phyloP scores from a whole-genome alignment of 768 basidiomycete genomes.

The Suillus americanus region DNA sequence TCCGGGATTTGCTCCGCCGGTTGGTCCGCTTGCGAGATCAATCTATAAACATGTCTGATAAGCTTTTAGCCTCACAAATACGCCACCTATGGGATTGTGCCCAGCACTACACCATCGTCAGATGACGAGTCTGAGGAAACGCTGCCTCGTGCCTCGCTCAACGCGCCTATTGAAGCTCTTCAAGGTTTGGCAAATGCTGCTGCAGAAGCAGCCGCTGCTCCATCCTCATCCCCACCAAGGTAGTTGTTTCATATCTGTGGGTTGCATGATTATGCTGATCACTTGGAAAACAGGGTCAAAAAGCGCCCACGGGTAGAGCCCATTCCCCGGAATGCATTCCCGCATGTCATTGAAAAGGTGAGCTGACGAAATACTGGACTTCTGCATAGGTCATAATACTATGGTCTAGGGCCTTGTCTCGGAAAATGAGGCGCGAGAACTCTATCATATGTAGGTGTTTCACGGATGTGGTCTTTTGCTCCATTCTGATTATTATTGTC shows the following conservation, averaged over 20 bases:
- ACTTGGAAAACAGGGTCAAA: slow-evolving; percentile 53
- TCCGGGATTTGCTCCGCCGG: slow-evolving; percentile 90
- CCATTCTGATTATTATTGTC: slow-evolving; percentile 9
- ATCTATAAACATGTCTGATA: slow-evolving; percentile 19
- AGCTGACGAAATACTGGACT: not conserved
- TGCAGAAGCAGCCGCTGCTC: slow-evolving; percentile 85
- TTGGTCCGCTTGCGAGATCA: slow-evolving; percentile 36
- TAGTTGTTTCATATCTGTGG: slow-evolving; percentile 23
- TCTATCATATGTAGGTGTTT: slow-evolving; percentile 80
- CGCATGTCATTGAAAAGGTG: slow-evolving; percentile 87
- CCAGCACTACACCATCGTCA: slow-evolving; percentile 79
- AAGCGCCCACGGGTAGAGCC: slow-evolving; percentile 86
- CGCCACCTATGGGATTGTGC: slow-evolving; percentile 86
- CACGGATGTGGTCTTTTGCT: slow-evolving; percentile 8
- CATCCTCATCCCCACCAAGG: slow-evolving; percentile 66
- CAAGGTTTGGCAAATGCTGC: slow-evolving; percentile 95
- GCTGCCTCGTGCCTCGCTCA: slow-evolving; percentile 77
- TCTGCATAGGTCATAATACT: not conserved
- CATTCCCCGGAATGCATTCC: slow-evolving; percentile 82
- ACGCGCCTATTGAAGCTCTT: slow-evolving; percentile 91
- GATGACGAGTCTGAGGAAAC: slow-evolving; percentile 93
- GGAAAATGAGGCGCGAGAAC: slow-evolving; percentile 83
- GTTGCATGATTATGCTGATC: not conserved
- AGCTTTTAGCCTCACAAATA: slow-evolving; percentile 76
- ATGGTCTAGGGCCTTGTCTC: slow-evolving; percentile 71